Conservation (phyloP, 2,329 filamentous ascomycete genomes). For the Thelonectria rubi region DNA sequence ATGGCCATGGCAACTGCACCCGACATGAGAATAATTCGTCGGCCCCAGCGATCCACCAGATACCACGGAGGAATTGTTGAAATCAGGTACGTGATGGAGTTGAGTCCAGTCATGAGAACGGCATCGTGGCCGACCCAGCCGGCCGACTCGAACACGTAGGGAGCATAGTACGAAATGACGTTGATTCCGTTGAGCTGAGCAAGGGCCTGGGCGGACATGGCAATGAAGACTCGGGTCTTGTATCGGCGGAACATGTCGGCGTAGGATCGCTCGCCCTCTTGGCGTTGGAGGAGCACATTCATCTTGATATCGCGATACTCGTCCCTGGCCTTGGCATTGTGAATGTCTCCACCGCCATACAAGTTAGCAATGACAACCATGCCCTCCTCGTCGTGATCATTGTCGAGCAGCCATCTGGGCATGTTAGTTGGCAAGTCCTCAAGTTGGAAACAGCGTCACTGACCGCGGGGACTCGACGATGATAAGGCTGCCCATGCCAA, state of each 20-base stretch:
- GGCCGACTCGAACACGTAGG: slow-evolving; percentile 93
- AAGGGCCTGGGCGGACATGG: slow-evolving; percentile 96
- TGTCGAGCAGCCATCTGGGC: slow-evolving; percentile 90
- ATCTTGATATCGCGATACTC: slow-evolving; percentile 99
- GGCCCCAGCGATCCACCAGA: slow-evolving; percentile 90
- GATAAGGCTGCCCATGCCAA: slow-evolving; percentile 85
- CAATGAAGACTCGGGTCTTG: slow-evolving; percentile 91
- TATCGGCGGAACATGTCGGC: slow-evolving; percentile 95
- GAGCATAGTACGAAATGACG: slow-evolving; percentile 98
- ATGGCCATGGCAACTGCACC: slow-evolving; percentile 91
- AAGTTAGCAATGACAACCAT: slow-evolving; percentile 98
- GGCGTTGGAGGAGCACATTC: slow-evolving; percentile 90
- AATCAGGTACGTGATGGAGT: slow-evolving; percentile 86
- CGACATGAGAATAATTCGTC: slow-evolving; percentile 86
- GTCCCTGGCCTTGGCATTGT: slow-evolving; percentile 89
- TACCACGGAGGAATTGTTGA: slow-evolving; percentile 98
- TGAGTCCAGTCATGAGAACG: slow-evolving; percentile 97
- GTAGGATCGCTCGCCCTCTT: slow-evolving; percentile 94
- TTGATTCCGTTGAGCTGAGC: slow-evolving; percentile 99
- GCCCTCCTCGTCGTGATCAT: slow-evolving; percentile 97
- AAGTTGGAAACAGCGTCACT: slow-evolving; percentile 30
- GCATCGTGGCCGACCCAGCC: slow-evolving; percentile 94
- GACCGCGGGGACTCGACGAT: slow-evolving; percentile 97
- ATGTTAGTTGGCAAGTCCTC: slow-evolving; percentile 40
- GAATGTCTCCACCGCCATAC: slow-evolving; percentile 94